phyloP scores from a whole-genome alignment of 257 asterid species.

The Solanum chilense region DNA sequence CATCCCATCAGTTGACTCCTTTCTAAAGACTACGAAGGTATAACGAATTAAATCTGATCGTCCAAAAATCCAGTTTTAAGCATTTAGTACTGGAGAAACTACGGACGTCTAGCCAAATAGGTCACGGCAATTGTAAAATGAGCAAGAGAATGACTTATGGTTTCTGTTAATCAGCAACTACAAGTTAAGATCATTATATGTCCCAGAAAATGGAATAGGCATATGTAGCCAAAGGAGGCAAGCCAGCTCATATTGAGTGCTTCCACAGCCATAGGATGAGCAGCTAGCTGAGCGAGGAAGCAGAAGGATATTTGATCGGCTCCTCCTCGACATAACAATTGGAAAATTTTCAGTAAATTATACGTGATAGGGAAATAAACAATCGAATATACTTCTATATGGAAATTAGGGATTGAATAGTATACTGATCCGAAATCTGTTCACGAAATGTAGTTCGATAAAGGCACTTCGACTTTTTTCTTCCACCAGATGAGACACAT shows the following conservation, averaged over 20 bases:
- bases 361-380: background rate
- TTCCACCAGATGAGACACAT: background rate
- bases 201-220: background rate
- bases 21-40: background rate
- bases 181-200: background rate
- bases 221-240: background rate
- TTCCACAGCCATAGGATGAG: background rate
- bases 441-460: background rate
- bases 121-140: background rate
- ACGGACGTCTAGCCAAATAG: background rate
- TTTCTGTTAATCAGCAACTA: background rate
- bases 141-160: background rate
- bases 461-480: background rate
- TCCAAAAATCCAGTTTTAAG: background rate
- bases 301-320: background rate
- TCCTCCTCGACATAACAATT: background rate
- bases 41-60: background rate
- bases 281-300: background rate
- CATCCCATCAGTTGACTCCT: background rate
- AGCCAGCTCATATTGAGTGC: background rate
- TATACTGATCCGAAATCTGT: background rate
- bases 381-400: background rate
- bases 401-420: background rate
- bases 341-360: background rate
- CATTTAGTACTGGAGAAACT: background rate